Base-by-base conservation (phyloP, 805 yeast species). In the Kazachstania africana region DNA sequence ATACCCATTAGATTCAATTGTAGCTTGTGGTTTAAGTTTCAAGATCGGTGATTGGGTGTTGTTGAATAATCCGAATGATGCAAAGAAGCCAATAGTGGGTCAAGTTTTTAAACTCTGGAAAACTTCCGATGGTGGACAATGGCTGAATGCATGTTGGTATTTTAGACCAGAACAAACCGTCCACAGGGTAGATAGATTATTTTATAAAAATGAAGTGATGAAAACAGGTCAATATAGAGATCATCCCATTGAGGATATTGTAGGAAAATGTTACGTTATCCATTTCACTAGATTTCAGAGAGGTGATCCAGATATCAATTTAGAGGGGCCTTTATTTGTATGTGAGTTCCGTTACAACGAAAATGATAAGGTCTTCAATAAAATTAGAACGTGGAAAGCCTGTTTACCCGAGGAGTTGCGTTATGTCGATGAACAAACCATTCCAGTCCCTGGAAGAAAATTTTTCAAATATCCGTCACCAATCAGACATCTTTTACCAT, bases 141-240 rank as follows among this genome's bases (percentile, higher is more conserved):
- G 87, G 75, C 70, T 88, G 50, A 88, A 88, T 52, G 94, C 82
- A 22, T 91, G 97, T 63, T 91, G 97, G 98, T 91, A 88, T 58
- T 79, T 83, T 50, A 74, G 97, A 44, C 95, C 98, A 1, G 97
- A 91, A 55, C 96, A 93, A 66, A 91, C 98, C 0, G 94, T 91
- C 27, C 98, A 91, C 56, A 71, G 93, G 44, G 78, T 69, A 27
- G 97, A 91, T 58, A 67, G 95, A 48, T 60, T 85, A 35, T 91
- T 91, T 54, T 83, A 81, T 59, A 84, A 78, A 45, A 87, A 91
- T 51, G 98, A 91, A 60, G 97, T 91, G 24, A 83, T 88, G 56
- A 91, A 91, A 58, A 80, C 95, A 2, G 95, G 95, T 28, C 96
- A 87, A 62, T 91, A 88, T 60, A 72, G 96, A 53, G 96, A 91